Base-by-base conservation (phyloP, 2,329 filamentous ascomycete species). In the Apiospora kogelbergensis region DNA sequence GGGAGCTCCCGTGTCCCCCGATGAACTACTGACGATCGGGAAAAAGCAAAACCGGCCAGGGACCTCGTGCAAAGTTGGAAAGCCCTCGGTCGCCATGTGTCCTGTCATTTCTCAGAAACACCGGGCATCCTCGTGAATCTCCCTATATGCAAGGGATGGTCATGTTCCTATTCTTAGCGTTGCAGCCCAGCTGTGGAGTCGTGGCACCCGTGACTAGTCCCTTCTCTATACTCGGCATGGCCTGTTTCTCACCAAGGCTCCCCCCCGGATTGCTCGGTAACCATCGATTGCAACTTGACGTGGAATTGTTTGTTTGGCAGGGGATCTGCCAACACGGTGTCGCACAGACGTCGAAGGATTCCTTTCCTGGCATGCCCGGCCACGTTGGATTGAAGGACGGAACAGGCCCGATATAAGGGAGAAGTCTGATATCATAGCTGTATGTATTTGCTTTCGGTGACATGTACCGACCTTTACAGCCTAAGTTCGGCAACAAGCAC, bases 101-200 rank as follows among this genome's bases (percentile, higher is more conserved):
- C 30, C 53, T n/a, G 53, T 60, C 53, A 60, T 60, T 60, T 60
- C 53, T 60, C 53, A 60, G 30, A 60, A 60, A 53, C 24, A 26
- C 46, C 13, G 22, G 22, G 10, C 22, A 13, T 26, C 30, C 30
- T 57, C 53, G 53, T 60, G 53, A 37, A 60, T 60, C 53, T 37
- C 17, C 6, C 9, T 26, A 3, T 2, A 60, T 60, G 53, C 53
- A 60, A 60, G 53, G 53, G 53, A 60, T 60, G 40, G 30, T 37
- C 53, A 60, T 60, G 26, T 37, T 60, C 53, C 53, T 60, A 60
- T 60, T 60, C 30, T 60, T 60, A 60, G 53, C 53, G 53, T 33
- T 7, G 4, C 33, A 33, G 33, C 33, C 33, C 33, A 33, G 33
- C 30, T 9, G 53, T 60, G 53, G 53, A 37, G 53, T 60, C 30